A percentile compares a stretch with the other conserved stretches of the same genome.
Evolutionary conservation across 805 yeast species (phyloP).

Genomic region (Spathaspora boniae): DNA sequence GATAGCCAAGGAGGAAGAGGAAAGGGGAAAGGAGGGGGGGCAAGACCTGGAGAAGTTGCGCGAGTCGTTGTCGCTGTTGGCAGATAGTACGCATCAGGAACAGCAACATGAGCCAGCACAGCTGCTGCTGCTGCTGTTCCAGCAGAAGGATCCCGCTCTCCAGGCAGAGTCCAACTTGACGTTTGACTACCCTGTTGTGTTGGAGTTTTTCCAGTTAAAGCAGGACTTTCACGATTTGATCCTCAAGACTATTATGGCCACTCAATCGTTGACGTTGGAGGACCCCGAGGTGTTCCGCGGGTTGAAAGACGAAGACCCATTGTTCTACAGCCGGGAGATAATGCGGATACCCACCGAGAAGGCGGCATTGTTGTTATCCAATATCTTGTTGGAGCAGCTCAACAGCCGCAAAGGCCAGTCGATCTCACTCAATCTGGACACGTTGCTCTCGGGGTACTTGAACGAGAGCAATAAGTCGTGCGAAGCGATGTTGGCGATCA

Average conservation of each 20-base stretch:
- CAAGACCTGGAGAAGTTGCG: not conserved
- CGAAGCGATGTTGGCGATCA: constrained; percentile 34
- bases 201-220: constrained; percentile 74
- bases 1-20: too few species aligned
- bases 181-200: constrained; percentile 48
- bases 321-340: constrained; percentile 37
- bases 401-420: constrained; percentile 29
- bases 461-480: constrained; percentile 31
- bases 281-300: constrained; percentile 75
- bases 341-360: constrained; percentile 44
- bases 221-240: constrained; percentile 66
- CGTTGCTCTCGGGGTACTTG: constrained; percentile 36
- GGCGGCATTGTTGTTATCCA: constrained; percentile 46
- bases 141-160: too few species aligned
- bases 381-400: constrained; percentile 45
- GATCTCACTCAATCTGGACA: constrained; percentile 38
- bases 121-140: too few species aligned
- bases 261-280: constrained; percentile 64
- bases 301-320: constrained; percentile 52
- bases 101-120: too few species aligned
- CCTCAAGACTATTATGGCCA: constrained; percentile 57
- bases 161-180: constrained; percentile 29
- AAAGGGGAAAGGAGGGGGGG: constrained; percentile 6
- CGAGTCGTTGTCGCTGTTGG: not conserved
- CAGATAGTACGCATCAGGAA: too few species aligned